Percentiles rank a stretch among this genome's conserved stretches.
phyloP scores from a whole-genome alignment of 139 green algal genomes.

The Chlamydomonas sphaeroides region DNA sequence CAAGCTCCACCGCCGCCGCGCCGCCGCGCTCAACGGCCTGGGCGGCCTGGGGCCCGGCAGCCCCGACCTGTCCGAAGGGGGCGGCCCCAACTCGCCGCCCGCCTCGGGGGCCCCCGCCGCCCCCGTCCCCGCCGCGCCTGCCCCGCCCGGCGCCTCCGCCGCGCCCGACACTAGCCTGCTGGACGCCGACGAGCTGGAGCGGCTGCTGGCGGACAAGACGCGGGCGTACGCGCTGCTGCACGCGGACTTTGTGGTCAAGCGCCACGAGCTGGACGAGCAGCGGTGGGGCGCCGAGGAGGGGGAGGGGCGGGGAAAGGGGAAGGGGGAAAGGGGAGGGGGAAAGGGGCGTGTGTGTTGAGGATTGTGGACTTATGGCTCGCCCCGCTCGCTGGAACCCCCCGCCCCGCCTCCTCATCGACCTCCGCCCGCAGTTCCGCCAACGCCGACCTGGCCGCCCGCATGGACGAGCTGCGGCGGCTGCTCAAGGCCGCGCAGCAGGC shows the following conservation, averaged over 20 bases:
- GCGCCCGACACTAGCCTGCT: constrained; percentile 7
- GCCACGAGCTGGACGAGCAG: constrained; percentile 47
- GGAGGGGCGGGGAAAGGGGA: neutral
- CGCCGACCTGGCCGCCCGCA: neutral
- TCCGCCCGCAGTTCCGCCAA: neutral
- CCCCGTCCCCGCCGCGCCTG: neutral
- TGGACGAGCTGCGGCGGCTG: neutral
- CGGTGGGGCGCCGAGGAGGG: constrained; percentile 3
- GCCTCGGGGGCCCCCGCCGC: neutral
- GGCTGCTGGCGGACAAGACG: constrained; percentile 46
- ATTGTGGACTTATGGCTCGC: no score
- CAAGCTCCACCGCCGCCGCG: constrained; percentile 16
- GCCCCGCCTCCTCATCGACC: neutral
- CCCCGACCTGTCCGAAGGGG: neutral
- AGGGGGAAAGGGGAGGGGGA: no score
- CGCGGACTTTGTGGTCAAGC: constrained; percentile 52
- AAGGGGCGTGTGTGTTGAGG: no score
- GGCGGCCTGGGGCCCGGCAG: neutral
- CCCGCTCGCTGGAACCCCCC: no score
- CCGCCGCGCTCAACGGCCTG: neutral
- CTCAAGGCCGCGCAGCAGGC: constrained; percentile 3
- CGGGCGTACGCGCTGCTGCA: constrained; percentile 47
- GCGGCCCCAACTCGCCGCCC: neutral
- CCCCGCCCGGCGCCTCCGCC: neutral
- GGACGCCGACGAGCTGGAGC: constrained; percentile 25